Base-by-base conservation (phyloP, 495 filamentous ascomycete species). In the Hypoxylon lenormandii region DNA sequence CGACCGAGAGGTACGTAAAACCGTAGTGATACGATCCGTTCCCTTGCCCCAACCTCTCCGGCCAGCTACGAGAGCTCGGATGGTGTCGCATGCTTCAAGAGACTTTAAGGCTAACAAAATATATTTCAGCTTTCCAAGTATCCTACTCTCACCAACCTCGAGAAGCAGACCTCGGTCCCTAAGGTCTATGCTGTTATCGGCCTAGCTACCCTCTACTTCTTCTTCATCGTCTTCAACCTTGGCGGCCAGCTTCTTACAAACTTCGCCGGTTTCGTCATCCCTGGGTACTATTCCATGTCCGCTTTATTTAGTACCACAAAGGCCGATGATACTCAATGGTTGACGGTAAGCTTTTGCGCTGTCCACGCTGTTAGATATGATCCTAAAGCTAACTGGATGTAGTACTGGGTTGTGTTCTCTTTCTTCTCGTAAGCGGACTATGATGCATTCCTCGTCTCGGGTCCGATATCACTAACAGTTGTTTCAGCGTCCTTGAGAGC, bases 151-250 rank as follows among this genome's bases (percentile, higher is more conserved):
- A 94, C 91, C 87, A 96, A 98, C 83, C 87, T 99, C 67, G 96
- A 99, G 89, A 92, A 91, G 81, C 92, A 97, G 82, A 95, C 92
- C 66, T 90, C 88, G 19, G 88, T 97, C 47, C 95, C 95, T 66
- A 99, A 99, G 86, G 92, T 94, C 78, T 98, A 99, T 75, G 92
- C 88, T 69, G 87, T 97, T 81, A 90, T 97, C 49, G 95, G 95
- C 69, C 79, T 97, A 28, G 86, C 79, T 48, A 89, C 88, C 49
- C 84, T 96, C 72, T 99, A 99, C 86, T 93, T 97, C 86, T 97
- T 97, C 87, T 87, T 99, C 15, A 91, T 98, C 81, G 90, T 98
- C 86, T 96, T 99, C 86, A 99, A 99, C 87, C 94, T 97, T 72
- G 95, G 92, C 64, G 94, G 95, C 74, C 92, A 95, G 79, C 91